Base-by-base conservation (phyloP, 495 filamentous ascomycete genomes). In the Rusavskia elegans region DNA sequence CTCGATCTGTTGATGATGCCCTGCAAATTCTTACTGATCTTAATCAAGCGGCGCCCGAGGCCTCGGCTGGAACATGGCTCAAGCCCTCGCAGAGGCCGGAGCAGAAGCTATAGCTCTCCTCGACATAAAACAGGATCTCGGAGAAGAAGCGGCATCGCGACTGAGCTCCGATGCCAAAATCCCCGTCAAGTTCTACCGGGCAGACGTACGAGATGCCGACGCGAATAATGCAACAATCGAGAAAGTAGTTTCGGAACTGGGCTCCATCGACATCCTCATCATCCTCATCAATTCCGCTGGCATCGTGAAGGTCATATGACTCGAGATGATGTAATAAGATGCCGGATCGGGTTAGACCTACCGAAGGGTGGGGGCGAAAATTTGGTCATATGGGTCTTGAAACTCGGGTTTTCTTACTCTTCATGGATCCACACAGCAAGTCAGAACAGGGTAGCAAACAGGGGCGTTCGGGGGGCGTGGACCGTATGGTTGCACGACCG, bases 221-320 rank as follows among this genome's bases (percentile, higher is more conserved):
- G 76, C 78, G 17, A 78, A 84, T 51, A 71, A 77, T 30, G 74
- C 74, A 27, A 71, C 59, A 30, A 36, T 60, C 4, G 57, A 60
- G 13, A 57, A 62, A 29, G 63, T 72, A 54, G 54, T 77, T n/a
- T 64, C 72, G 37, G 71, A 78, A 51, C 79, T 81, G 53, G 84
- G 78, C 49, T 68, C 75, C 5, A 70, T 87, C 17, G 78, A 89
- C 52, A 82, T 89, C 21, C 69, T 88, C 16, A 75, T 93, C 52
- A 82, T 89, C 21, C 69, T 88, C 16, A 75, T 93, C 68, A 89
- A 86, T 67, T 84, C 84, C 50, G 88, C 87, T 30, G 87, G 88
- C 57, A 87, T 93, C 53, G 85, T 87, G 55, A 84, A 88, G 74
- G n/a, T n/a, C n/a, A n/a, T n/a, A n/a, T n/a, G n/a, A n/a, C n/a